Evolutionary conservation across 345 rosid genomes (phyloP).

Genomic region (Eucalyptus camaldulensis): DNA sequence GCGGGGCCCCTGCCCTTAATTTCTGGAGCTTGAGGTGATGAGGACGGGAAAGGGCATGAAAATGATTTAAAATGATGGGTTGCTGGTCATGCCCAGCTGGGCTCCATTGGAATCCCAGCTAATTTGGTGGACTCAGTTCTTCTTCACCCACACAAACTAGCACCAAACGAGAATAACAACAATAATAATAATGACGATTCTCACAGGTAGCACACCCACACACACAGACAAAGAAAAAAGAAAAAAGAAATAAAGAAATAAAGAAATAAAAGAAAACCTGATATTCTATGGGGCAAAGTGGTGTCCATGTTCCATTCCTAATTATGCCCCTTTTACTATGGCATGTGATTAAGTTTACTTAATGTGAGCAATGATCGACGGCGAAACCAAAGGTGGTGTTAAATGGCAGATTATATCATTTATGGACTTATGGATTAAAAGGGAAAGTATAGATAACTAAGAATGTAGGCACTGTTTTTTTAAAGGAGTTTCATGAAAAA

Average conservation of each 20-base stretch:
- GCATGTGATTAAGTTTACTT: background rate
- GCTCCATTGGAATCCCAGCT: background rate
- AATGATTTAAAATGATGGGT: background rate
- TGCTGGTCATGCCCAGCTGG: background rate
- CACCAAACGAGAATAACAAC: background rate
- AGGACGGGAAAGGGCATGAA: background rate
- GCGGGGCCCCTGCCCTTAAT: background rate
- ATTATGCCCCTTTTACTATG: background rate
- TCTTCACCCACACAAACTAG: background rate
- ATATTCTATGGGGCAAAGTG: background rate
- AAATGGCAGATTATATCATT: background rate
- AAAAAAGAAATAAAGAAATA: background rate
- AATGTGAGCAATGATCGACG: background rate
- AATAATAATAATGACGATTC: background rate
- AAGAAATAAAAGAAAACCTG: background rate
- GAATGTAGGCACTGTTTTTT: accelerated
- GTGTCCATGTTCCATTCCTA: background rate
- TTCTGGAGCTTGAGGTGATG: background rate
- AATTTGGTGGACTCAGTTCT: background rate
- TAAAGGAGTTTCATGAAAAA: background rate
- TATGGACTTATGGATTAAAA: background rate
- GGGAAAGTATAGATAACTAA: background rate
- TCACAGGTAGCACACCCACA: background rate
- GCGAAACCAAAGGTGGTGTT: background rate
- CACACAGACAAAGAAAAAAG: background rate